Evolutionary conservation across 2,329 filamentous ascomycete genomes (phyloP).

Genomic region (Colletotrichum sp.): DNA sequence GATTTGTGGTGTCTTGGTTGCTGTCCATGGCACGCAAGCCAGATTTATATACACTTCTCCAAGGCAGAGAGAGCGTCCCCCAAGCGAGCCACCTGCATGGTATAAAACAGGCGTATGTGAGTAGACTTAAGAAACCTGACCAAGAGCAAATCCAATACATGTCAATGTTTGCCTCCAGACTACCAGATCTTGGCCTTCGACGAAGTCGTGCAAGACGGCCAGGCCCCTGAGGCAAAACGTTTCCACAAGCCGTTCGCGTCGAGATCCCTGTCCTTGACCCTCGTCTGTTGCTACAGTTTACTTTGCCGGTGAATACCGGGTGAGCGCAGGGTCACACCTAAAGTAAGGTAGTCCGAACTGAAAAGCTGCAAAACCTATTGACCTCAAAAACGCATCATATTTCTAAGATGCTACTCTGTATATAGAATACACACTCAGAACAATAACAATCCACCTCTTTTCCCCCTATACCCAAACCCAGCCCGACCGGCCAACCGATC

Average conservation of each 20-base stretch:
- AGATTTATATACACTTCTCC: background rate
- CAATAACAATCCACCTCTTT: background rate
- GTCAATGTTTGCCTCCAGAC: background rate
- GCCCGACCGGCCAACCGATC: background rate
- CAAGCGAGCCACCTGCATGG: background rate
- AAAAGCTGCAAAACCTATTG: too few species aligned
- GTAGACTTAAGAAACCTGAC: background rate
- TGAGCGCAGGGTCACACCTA: background rate
- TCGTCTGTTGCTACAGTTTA: background rate
- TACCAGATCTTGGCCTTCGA: background rate
- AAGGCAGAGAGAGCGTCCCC: background rate
- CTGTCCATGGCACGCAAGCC: background rate
- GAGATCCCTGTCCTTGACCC: background rate
- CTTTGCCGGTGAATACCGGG: background rate
- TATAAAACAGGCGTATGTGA: accelerated
- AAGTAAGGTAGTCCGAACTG: background rate
- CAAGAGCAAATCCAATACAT: accelerated
- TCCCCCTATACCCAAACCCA: accelerated
- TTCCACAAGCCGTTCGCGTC: background rate
- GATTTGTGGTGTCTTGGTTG: too few species aligned
- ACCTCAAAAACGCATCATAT: background rate
- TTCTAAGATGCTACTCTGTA: background rate
- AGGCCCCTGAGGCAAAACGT: too few species aligned
- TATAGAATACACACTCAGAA: background rate
- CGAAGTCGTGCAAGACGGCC: background rate